phyloP scores from a whole-genome alignment of 2,329 filamentous ascomycete genomes.

The Leptographium wingfieldii region DNA sequence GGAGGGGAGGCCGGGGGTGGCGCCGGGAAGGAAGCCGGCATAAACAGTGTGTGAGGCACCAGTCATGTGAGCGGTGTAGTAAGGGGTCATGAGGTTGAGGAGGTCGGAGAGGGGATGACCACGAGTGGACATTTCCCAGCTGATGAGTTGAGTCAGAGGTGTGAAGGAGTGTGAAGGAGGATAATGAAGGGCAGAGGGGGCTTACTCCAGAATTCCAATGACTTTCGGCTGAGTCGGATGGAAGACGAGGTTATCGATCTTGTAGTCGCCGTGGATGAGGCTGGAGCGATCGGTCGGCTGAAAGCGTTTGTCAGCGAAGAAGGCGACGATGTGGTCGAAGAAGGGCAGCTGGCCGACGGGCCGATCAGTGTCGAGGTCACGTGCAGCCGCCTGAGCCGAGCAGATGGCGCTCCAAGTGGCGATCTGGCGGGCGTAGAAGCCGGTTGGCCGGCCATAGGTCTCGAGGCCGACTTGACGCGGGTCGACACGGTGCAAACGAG shows the following conservation, averaged over 20 bases:
- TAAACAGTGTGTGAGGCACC: constrained; percentile 18
- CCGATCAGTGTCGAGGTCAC: constrained; percentile 64
- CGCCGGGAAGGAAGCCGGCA: constrained; percentile 46
- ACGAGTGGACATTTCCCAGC: constrained; percentile 96
- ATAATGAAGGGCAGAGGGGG: background rate
- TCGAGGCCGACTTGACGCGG: constrained; percentile 54
- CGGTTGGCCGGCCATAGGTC: constrained; percentile 56
- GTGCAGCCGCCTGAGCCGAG: constrained; percentile 58
- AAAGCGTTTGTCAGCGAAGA: constrained; percentile 55
- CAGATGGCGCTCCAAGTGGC: constrained; percentile 72
- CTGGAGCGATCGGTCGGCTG: constrained; percentile 69
- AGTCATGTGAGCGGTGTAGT: constrained; percentile 23
- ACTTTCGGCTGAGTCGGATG: constrained; percentile 79
- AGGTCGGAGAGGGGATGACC: constrained; percentile 92
- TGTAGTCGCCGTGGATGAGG: constrained; percentile 91
- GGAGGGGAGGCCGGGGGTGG: constrained; percentile 43
- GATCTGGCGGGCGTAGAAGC: constrained; percentile 81
- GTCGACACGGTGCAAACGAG: constrained; percentile 68
- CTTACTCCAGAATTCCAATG: constrained; percentile 79
- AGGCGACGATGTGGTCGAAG: constrained; percentile 65
- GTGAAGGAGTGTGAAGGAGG: background rate
- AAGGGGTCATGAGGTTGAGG: constrained; percentile 58
- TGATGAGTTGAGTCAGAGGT: constrained; percentile 15
- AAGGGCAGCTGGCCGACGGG: constrained; percentile 74
- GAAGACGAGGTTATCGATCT: constrained; percentile 84